Evolutionary conservation across 495 filamentous ascomycete species (phyloP).

Genomic region (Aspergillus biplanus): DNA sequence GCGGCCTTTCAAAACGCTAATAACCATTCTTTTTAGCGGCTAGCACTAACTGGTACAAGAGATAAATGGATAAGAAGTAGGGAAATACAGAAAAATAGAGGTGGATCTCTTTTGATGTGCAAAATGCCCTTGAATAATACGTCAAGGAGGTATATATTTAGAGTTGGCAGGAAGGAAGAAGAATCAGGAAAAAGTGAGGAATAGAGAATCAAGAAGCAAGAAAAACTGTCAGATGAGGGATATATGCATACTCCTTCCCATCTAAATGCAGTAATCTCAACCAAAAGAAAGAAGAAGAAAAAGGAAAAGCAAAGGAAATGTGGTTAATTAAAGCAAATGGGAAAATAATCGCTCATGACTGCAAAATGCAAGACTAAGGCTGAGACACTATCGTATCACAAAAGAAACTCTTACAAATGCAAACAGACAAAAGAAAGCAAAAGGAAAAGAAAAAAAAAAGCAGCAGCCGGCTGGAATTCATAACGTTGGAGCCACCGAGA

Average conservation of each 20-base stretch:
- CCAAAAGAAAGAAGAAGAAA: constrained; percentile 4
- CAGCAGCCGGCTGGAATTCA: constrained; percentile 19
- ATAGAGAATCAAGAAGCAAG: constrained; percentile 17
- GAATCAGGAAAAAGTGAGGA: constrained; percentile 5
- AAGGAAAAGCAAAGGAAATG: neutral
- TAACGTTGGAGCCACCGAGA: constrained; percentile 15
- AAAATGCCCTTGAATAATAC: constrained; percentile 3
- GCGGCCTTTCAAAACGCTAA: constrained; percentile 4
- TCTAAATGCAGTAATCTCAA: constrained; percentile 47
- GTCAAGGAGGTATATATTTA: constrained; percentile 3
- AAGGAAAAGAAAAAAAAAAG: constrained; percentile 4
- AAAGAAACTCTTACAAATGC: constrained; percentile 27
- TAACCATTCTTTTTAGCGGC: constrained; percentile 5
- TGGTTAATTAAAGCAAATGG: neutral
- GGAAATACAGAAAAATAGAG: neutral
- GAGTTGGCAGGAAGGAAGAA: constrained; percentile 3
- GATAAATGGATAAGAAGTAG: constrained; percentile 2
- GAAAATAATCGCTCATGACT: constrained; percentile 40
- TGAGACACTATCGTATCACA: constrained; percentile 28
- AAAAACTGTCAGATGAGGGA: constrained; percentile 28
- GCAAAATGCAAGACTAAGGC: constrained; percentile 42
- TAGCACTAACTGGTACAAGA: constrained; percentile 9
- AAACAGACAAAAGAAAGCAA: constrained; percentile 25
- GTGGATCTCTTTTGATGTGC: neutral
- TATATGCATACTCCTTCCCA: constrained; percentile 44